Base-by-base conservation (phyloP, 176 grass and related monocot species). In the Lolium rigidum region DNA sequence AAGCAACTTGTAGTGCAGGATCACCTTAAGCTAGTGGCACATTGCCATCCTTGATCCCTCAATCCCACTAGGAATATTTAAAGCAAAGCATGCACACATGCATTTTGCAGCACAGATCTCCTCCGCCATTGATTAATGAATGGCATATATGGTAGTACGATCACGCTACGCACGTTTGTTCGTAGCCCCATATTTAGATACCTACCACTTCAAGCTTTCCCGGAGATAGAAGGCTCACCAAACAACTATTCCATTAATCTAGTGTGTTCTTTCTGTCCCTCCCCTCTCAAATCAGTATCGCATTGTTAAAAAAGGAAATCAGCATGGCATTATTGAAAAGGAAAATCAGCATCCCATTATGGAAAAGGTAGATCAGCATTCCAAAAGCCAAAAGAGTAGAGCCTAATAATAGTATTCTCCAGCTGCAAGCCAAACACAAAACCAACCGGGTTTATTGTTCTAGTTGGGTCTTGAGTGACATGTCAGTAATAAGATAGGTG, bases 1-100 rank as follows among this genome's bases (percentile, higher is more conserved):
- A 26, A 51, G 46, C 46, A 28, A 26, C 22, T 74, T 51, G 46
- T 51, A 74, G 71, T 50, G 71, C 21, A 51, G 71, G 47, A 74
- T 74, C 21, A 10, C 22, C 62, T 66, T 58, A 81, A 64, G 52
- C 41, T 28, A 82, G 48, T 78, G 72, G 71, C 21, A 51, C 24
- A 18, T 55, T 74, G 46, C 13, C 47, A n/a, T 49, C 13, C 38
- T 80, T 81, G 68, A 76, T 86, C 78, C 70, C 48, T 70, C 60
- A 59, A 59, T 77, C 61, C 50, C 41, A 37, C 35, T 60, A 49
- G 75, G 56, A 79, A 80, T 84, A 60, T 80, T 26, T 43, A 84
- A 87, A 84, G 80, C 10, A 18, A 80, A 83, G 7, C 48, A 67
- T 38, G 66, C 74, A 74, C 37, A 74, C 56, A 79, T 57, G 24